phyloP scores from a whole-genome alignment of 129 eudicot genomes.

The Flaveria linearis region DNA sequence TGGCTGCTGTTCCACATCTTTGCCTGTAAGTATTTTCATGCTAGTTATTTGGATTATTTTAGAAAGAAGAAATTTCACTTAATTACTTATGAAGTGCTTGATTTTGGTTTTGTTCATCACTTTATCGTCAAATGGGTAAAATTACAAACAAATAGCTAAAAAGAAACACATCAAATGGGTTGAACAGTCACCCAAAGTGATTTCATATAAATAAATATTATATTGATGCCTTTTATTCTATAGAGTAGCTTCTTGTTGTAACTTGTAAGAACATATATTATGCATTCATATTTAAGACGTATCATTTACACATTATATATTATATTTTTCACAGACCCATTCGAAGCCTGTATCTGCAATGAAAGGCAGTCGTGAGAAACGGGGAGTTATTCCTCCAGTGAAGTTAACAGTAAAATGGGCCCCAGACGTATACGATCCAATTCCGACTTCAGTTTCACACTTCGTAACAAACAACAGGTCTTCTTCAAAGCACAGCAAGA shows the following conservation, averaged over 20 bases:
- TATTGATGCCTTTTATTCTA: neutral
- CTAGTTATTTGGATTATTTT: neutral
- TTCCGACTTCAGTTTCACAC: conserved; percentile 71
- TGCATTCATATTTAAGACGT: neutral
- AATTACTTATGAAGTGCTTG: neutral
- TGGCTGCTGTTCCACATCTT: conserved; percentile 44
- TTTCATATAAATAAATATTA: too few relatives aligned
- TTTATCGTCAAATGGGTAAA: neutral
- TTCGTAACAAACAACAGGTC: conserved; percentile 50
- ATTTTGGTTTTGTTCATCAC: neutral
- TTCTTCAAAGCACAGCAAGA: conserved; percentile 52
- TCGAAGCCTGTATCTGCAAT: conserved; percentile 76
- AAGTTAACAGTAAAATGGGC: conserved; percentile 73
- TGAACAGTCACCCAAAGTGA: neutral
- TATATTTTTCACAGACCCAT: conserved; percentile 43
- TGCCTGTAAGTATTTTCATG: conserved; percentile 63
- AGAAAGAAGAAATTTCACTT: neutral
- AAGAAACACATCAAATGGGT: neutral
- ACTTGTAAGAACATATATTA: neutral
- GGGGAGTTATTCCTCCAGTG: conserved; percentile 48
- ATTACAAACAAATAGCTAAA: neutral
- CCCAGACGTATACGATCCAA: conserved; percentile 88
- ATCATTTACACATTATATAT: neutral
- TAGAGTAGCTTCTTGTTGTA: neutral
- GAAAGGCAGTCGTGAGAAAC: conserved; percentile 86